Conservation (phyloP, 2,329 filamentous ascomycete species). For the Paraconiothyrium brasiliense region DNA sequence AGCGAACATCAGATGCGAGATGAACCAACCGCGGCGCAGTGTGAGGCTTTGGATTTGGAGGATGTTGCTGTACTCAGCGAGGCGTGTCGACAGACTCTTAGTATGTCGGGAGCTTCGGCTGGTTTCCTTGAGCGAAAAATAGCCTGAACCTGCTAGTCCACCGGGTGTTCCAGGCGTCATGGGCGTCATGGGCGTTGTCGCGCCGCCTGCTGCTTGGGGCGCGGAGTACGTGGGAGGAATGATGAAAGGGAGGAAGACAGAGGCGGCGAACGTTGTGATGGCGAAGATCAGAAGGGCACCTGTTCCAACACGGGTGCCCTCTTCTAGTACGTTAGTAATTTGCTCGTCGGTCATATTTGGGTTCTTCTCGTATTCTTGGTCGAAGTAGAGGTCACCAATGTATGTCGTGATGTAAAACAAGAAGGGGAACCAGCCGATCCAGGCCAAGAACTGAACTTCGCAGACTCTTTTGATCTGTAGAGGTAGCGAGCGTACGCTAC, state of each 20-base stretch:
- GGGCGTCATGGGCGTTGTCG: slow-evolving; percentile 54
- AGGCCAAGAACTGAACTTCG: slow-evolving; percentile 71
- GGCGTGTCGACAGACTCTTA: slow-evolving; percentile 34
- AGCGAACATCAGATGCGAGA: slow-evolving; percentile 85
- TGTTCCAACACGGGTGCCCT: slow-evolving; percentile 85
- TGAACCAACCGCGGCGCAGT: slow-evolving; percentile 85
- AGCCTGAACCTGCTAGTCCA: slow-evolving; percentile 45
- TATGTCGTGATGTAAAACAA: slow-evolving; percentile 96
- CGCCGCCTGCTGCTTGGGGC: slow-evolving; percentile 46
- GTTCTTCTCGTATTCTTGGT: slow-evolving; percentile 79
- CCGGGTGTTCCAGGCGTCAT: slow-evolving; percentile 44
- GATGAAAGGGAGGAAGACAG: slow-evolving; percentile 85
- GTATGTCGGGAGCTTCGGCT: slow-evolving; percentile 28
- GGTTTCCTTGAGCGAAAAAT: slow-evolving; percentile 40
- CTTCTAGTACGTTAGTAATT: slow-evolving; percentile 82
- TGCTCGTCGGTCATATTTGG: slow-evolving; percentile 80
- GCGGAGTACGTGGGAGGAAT: slow-evolving; percentile 79
- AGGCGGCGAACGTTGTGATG: slow-evolving; percentile 81
- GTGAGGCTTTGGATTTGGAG: slow-evolving; percentile 85
- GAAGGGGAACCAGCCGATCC: slow-evolving; percentile 96
- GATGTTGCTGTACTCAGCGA: slow-evolving; percentile 60
- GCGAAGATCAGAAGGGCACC: slow-evolving; percentile 91
- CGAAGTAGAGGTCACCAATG: slow-evolving; percentile 90
- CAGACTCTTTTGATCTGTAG: slow-evolving; percentile 86
- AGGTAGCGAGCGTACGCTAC: slow-evolving; percentile 79